Base-by-base conservation (phyloP, 1,284 basidiomycete species). In the Tilletia walkeri region DNA sequence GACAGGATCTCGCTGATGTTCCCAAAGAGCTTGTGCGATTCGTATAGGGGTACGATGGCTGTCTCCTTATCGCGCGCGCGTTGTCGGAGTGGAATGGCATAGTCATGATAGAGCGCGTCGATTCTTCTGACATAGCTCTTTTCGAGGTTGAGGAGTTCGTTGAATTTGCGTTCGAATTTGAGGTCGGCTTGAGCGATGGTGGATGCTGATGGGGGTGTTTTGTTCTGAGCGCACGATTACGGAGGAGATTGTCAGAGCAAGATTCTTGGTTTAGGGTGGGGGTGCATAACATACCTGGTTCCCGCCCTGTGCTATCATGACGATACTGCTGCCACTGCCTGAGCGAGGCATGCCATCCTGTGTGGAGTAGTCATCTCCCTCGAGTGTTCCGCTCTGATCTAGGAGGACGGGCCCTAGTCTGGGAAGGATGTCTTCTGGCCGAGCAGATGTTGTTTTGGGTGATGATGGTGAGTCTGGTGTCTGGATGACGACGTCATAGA, bases 21-120 rank as follows among this genome's bases (percentile, higher is more conserved):
- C 67, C 93, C 93, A 78, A 98, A 98, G 38, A 98, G 87, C 0
- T 89, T 91, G 78, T 94, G 95, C 30, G 95, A 93, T 80, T 96
- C 92, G 83, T 95, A 96, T 20, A 89, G 86, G 2, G 92, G 90
- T 65, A 98, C 88, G 77, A 97, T 93, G 56, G 90, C 89, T 0
- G 91, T 93, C 74, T 91, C 91, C 79, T 92, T 92, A 82, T 88
- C 90, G 71, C 89, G 88, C 38, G 95, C 90, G 81, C 94, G 95
- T 68, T 88, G 88, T 30, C 94, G 89, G 30, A 98, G 86, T 2
- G 94, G 94, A 82, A 94, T 91, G 49, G 94, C 94, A 82, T 97
- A 98, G 45, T 69, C 75, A 36, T 70, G 53, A 65, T 76, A 71
- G 6, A 83, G 75, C 10, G 78, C 75, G 45, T 82, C 78, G 66